Percentiles rank a stretch among this genome's conserved stretches.
Conservation (phyloP, 345 rosid species). For the Boechera retrofracta region DNA sequence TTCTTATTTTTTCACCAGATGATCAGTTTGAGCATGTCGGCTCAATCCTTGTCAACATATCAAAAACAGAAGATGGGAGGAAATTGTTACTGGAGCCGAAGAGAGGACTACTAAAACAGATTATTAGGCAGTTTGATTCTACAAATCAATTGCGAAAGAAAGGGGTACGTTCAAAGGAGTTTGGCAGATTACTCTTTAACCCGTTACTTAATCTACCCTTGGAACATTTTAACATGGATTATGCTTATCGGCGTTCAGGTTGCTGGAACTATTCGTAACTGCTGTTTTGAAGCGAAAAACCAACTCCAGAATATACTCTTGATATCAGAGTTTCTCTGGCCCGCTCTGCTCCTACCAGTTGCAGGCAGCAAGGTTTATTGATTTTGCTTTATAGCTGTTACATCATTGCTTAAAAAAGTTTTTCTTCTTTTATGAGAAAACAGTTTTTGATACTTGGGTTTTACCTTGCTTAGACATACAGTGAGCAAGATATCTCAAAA, state of each 20-base stretch:
- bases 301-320: slow-evolving; percentile 82
- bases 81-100: slow-evolving; percentile 77
- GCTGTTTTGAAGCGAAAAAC: slow-evolving; percentile 92
- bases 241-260: slow-evolving; percentile 54
- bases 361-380: slow-evolving; percentile 77
- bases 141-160: slow-evolving; percentile 67
- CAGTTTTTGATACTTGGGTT: neutral
- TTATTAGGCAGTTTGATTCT: slow-evolving; percentile 82
- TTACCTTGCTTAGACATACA: slow-evolving; percentile 55
- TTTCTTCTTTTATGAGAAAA: slow-evolving; percentile 10
- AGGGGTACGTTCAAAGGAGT: slow-evolving; percentile 65
- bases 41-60: slow-evolving; percentile 89
- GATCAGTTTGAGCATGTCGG: slow-evolving; percentile 94
- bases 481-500: slow-evolving; percentile 67
- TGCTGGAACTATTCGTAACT: slow-evolving; percentile 82
- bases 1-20: slow-evolving; percentile 51
- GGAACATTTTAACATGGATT: neutral
- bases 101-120: slow-evolving; percentile 81
- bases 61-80: slow-evolving; percentile 83
- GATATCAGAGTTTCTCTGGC: slow-evolving; percentile 92
- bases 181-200: slow-evolving; percentile 9
- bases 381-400: slow-evolving; percentile 4
- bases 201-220: neutral
- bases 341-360: slow-evolving; percentile 89
- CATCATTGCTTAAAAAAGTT: neutral